Conservation (phyloP, 768 basidiomycete species). For the Leccinum imitatum region DNA sequence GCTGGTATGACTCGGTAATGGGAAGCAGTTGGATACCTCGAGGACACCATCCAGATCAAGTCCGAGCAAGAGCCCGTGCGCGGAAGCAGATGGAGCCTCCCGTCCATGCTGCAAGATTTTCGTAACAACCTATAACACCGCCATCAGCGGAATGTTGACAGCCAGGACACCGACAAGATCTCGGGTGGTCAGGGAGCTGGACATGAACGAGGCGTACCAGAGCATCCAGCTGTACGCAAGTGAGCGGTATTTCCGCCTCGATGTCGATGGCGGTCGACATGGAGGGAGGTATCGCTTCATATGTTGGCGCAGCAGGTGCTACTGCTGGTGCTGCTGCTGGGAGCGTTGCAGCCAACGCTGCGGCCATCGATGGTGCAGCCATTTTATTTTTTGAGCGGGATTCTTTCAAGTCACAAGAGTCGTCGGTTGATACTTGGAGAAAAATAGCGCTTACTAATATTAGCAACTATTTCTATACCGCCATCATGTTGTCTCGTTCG, state of each 20-base stretch:
- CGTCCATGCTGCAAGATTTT: conserved; percentile 93
- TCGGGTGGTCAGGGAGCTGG: not conserved
- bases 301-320: conserved; percentile 60
- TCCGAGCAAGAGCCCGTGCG: conserved; percentile 84
- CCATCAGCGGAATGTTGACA: conserved; percentile 17
- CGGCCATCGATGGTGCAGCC: conserved; percentile 87
- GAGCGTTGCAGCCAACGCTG: conserved; percentile 82
- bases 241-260: conserved; percentile 84
- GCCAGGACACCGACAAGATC: conserved; percentile 5
- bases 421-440: not conserved
- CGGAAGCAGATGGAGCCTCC: conserved; percentile 70
- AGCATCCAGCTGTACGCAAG: conserved; percentile 79
- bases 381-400: conserved; percentile 31
- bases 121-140: conserved; percentile 67
- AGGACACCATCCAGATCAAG: conserved; percentile 89
- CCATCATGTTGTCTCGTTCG: conserved; percentile 57
- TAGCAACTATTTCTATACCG: not conserved
- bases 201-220: conserved; percentile 54
- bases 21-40: conserved; percentile 90
- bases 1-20: conserved; percentile 67
- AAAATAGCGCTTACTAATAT: conserved; percentile 24
- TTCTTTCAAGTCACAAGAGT: no score
- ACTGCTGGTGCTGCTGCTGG: conserved; percentile 61
- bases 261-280: conserved; percentile 94
- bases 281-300: conserved; percentile 88